Base-by-base conservation (phyloP, 2,329 filamentous ascomycete species). In the Apiospora marii region DNA sequence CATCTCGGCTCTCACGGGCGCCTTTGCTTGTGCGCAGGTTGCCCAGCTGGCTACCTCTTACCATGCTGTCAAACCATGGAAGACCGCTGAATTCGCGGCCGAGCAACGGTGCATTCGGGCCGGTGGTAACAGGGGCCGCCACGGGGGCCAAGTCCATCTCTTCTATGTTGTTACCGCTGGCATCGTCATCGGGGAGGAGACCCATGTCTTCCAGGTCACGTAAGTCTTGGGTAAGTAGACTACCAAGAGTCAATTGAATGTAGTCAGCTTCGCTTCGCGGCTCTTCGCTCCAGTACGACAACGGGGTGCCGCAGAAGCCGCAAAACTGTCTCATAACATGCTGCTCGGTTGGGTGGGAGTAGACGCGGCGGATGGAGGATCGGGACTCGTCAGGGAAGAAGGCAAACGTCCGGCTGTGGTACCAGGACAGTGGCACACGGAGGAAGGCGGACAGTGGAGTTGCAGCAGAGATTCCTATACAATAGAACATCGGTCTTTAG, bases 301-400 rank as follows among this genome's bases (percentile, higher is more conserved):
- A 85, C 16, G 93, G 93, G 0, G 95, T 97, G 70, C 95, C 95
- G 81, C 95, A 98, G 84, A 93, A 97, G 34, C 95, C 95, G 83
- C 95, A 98, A 82, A 98, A 98, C 76, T 94, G 90, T 69, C 94
- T 91, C 80, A 92, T 91, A 0, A 89, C 86, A 77, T 88, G 84
- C 70, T 87, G 86, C 70, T 89, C 88, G 76, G 86, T 83, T 2
- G 85, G 86, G 30, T 91, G 88, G 13, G 89, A 90, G 81, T 93
- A 95, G 68, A 88, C 87, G 53, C 92, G 89, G 72, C 90, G 90
- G 79, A 95, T 95, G 70, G 86, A 85, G 71, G 85, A 77, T 80
- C 90, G 88, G 22, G 91, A 90, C 84, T 98, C 95, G 82, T 97
- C 94, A 3, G 92, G 89, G 81, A 92, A 95, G 80, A 92, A 92